Conservation (phyloP, 371 early-diverging fungal genomes). For the Entomophthora muscae region DNA sequence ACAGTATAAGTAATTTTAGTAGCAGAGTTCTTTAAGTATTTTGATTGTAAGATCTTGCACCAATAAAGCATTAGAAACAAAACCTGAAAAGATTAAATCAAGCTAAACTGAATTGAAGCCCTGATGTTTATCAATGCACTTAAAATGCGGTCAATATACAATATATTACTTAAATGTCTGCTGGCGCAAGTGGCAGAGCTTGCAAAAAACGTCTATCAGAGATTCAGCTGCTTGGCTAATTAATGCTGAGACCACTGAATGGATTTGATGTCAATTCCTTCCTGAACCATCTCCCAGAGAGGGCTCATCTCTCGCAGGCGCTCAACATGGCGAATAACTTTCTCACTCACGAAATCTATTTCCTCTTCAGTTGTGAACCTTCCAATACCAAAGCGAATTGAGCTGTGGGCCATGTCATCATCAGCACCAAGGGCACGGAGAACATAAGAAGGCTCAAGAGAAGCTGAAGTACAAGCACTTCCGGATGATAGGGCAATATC, state of each 20-base stretch:
- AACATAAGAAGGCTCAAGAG: slow-evolving; percentile 97
- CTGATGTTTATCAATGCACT: too few relatives aligned
- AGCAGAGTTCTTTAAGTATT: too few relatives aligned
- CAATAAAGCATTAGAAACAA: too few relatives aligned
- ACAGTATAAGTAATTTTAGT: too few relatives aligned
- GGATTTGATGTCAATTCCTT: slow-evolving; percentile 80
- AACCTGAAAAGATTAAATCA: too few relatives aligned
- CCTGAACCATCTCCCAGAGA: slow-evolving; percentile 97
- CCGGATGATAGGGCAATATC: slow-evolving; percentile 96
- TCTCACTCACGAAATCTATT: slow-evolving; percentile 77
- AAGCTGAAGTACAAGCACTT: slow-evolving; percentile 98
- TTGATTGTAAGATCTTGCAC: too few relatives aligned
- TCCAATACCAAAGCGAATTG: slow-evolving; percentile 97
- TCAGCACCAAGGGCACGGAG: slow-evolving; percentile 95
- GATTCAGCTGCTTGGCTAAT: too few relatives aligned
- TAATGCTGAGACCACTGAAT: slow-evolving; percentile 89
- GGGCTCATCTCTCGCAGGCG: slow-evolving; percentile 95
- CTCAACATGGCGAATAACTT: slow-evolving; percentile 79
- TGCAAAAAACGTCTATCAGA: too few relatives aligned
- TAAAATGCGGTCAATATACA: too few relatives aligned
- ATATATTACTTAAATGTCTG: too few relatives aligned
- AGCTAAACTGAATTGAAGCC: too few relatives aligned
- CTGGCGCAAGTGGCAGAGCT: too few relatives aligned
- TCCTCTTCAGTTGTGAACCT: slow-evolving; percentile 96
- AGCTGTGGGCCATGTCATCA: slow-evolving; percentile 97